These are phyloP conservation scores for Coniophora puteana DNA, from an alignment of 1,284 basidiomycete genomes.

Conservation along the genomic window DNA sequence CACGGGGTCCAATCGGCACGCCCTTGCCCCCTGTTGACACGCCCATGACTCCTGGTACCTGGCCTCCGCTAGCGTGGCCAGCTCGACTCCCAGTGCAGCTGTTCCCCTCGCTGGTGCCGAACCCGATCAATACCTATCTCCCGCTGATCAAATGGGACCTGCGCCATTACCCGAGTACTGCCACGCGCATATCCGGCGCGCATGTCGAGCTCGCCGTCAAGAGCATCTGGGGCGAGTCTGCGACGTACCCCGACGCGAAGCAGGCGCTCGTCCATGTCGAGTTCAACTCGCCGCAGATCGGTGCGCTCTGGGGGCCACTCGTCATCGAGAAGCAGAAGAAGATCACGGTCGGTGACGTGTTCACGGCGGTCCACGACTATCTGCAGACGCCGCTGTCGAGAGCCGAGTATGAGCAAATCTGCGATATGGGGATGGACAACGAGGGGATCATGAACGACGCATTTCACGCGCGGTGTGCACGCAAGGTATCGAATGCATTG, in stretches of 20 bases:
- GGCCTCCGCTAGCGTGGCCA: slow-evolving; percentile 24
- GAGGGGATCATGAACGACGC: slow-evolving; percentile 21
- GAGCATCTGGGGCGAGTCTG: slow-evolving; percentile 16
- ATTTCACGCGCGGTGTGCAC: slow-evolving; percentile 19
- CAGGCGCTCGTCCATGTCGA: slow-evolving; percentile 25
- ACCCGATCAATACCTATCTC: slow-evolving; percentile 28
- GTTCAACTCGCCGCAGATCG: slow-evolving; percentile 17
- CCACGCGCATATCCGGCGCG: slow-evolving; percentile 29
- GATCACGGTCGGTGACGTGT: slow-evolving; percentile 31
- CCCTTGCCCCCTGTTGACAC: too few relatives aligned
- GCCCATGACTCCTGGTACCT: slow-evolving; percentile 25
- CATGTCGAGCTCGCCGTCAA: slow-evolving; percentile 23
- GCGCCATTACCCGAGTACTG: slow-evolving; percentile 27
- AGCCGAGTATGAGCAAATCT: slow-evolving; percentile 25
- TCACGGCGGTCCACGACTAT: slow-evolving; percentile 31
- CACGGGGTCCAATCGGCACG: too few relatives aligned
- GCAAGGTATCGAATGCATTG: slow-evolving; percentile 19
- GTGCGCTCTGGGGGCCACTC: slow-evolving; percentile 31
- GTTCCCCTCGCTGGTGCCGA: slow-evolving; percentile 31
- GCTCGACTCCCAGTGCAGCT: slow-evolving; percentile 22
- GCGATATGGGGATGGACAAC: slow-evolving; percentile 15
- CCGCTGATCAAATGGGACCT: slow-evolving; percentile 36
- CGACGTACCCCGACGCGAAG: slow-evolving; percentile 23
- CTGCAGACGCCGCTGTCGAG: slow-evolving; percentile 30
- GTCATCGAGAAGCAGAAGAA: slow-evolving; percentile 18